A percentile compares a stretch with the other conserved stretches of the same genome.
phyloP scores from a whole-genome alignment of 257 asterid species.

The Coffea canephora region DNA sequence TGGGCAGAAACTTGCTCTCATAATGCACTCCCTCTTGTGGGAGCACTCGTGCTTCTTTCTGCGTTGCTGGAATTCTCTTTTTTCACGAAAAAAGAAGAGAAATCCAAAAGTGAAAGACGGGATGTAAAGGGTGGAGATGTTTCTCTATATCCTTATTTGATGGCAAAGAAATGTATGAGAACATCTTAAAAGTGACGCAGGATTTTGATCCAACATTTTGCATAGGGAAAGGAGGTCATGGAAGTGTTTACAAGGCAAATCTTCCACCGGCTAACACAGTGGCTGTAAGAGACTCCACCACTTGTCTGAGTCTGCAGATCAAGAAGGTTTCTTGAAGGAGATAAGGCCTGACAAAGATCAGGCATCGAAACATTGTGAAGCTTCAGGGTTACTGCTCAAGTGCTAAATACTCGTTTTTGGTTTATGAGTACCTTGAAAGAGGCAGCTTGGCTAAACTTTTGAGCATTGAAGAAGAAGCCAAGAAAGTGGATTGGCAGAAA shows the following conservation, averaged over 20 bases:
- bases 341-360: conserved; percentile 25
- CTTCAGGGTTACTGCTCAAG: conserved; percentile 38
- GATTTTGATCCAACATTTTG: conserved; percentile 24
- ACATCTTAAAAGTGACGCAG: conserved; percentile 30
- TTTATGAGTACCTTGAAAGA: conserved; percentile 38
- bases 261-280: conserved; percentile 26
- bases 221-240: conserved; percentile 36
- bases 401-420: conserved; percentile 26
- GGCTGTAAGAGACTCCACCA: conserved; percentile 19
- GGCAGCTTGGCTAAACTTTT: conserved; percentile 27
- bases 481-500: conserved; percentile 26
- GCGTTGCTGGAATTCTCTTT: conserved; percentile 9
- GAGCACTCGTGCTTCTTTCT: conserved; percentile 16
- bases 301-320: not conserved
- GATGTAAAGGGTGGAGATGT: conserved; percentile 1
- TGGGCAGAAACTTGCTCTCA: not conserved
- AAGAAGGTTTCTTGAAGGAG: conserved; percentile 26
- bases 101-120: not conserved
- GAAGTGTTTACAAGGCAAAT: conserved; percentile 32
- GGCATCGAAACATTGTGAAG: conserved; percentile 39
- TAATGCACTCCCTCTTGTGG: conserved; percentile 19
- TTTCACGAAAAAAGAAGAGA: not conserved
- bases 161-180: conserved; percentile 28
- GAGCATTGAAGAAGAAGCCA: conserved; percentile 16
- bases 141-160: conserved; percentile 25